Evolutionary conservation across 1,284 basidiomycete species (phyloP), one percentile per base, ranked within the genome.

Genomic region (Cryptococcus floricola): DNA sequence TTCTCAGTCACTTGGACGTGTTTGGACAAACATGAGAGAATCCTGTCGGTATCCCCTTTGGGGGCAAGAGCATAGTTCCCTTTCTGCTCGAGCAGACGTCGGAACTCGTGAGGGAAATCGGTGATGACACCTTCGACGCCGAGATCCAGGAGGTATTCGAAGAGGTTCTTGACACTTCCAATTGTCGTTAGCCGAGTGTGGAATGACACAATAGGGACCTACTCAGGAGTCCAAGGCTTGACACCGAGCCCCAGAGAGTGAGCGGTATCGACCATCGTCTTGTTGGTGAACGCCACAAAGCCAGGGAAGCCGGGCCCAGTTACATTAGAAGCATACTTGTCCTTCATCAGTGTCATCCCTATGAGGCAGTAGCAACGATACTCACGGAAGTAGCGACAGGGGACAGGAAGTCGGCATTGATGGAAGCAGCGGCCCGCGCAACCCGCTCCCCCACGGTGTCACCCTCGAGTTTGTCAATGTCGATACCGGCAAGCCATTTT

Each of bases 181-280:
- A 2, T 1, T 2, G 4, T 42, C 19, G 14, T 19, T 80, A 75
- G 64, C 87, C 83, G 54, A 85, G 38, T 19, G 2, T 19, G 19
- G 19, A 19, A 39, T 37, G 39, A 6, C 18, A 54, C 19, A 16
- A 1, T 42, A 25, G 14, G 2, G 14, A 59, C 61, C 55, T 50
- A 62, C 61, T 84, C 66, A 61, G 87, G 85, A 16, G 87, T 89
- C 83, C 85, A 90, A 5, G 87, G 85, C 61, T 84, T 83, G 50
- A 90, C 84, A 14, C 70, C 61, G 67, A 89, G 69, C 2, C 84
- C 85, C 18, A 87, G 78, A 39, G 78, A 63, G 67, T 88, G 86
- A 0, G 87, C 84, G 53, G 80, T 79, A 43, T 82, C 78, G 37
- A 90, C 80, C 87, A 89, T 88, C 27, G 79, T 80, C 64, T 79